Evolutionary conservation across 352 stramenopile species (phyloP).

Genomic region (Phytophthora fragariae): DNA sequence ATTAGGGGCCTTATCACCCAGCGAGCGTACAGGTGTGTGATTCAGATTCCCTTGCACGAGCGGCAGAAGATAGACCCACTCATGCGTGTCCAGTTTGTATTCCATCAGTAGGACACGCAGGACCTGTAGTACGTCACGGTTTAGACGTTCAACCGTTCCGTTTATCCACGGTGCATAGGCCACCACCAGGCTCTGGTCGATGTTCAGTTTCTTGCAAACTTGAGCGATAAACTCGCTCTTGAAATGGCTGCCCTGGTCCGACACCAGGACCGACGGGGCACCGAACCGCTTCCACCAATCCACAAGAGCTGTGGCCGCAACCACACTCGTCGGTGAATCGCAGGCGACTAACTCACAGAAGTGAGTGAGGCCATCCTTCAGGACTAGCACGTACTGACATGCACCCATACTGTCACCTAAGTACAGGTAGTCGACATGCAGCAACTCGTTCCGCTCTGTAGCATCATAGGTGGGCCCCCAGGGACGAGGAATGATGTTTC

Average conservation of each 20-base stretch:
- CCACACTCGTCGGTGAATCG: slow-evolving; percentile 14
- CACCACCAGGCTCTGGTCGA: no score
- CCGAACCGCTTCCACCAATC: slow-evolving; percentile 30
- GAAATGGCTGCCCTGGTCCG: slow-evolving; percentile 11
- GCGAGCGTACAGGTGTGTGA: no score
- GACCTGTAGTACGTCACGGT: slow-evolving; percentile 27
- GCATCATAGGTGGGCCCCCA: slow-evolving; percentile 1
- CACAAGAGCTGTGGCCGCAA: slow-evolving; percentile 8
- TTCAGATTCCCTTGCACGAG: no score
- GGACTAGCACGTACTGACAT: slow-evolving; percentile 5
- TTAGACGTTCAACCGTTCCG: slow-evolving; percentile 22
- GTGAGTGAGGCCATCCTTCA: slow-evolving; percentile 23
- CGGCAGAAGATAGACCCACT: no score
- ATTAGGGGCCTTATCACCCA: no score
- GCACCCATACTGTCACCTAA: slow-evolving; percentile 3
- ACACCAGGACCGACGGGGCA: slow-evolving; percentile 8
- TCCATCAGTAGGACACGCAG: no score
- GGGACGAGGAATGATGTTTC: not conserved
- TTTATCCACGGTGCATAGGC: slow-evolving; percentile 15
- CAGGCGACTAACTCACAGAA: slow-evolving; percentile 21
- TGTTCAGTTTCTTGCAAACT: no score
- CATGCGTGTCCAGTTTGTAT: no score
- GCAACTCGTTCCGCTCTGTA: slow-evolving; percentile 10
- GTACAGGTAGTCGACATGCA: slow-evolving; percentile 20
- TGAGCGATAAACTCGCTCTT: no score